phyloP scores from a whole-genome alignment of 345 rosid species.

The Citrus mangshanensis region DNA sequence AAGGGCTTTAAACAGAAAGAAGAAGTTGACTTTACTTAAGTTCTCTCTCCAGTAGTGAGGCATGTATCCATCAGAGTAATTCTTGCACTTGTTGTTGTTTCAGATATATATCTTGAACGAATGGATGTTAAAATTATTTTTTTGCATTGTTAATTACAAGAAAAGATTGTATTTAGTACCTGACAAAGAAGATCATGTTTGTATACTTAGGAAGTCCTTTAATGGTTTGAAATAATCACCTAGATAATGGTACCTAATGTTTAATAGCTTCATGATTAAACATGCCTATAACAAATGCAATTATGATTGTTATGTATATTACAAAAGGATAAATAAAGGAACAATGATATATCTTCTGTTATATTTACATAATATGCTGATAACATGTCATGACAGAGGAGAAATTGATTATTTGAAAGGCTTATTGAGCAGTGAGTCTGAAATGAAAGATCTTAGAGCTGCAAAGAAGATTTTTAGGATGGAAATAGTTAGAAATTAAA shows the following conservation, averaged over 20 bases:
- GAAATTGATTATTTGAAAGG: no score
- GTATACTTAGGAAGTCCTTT: not conserved
- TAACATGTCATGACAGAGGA: no score
- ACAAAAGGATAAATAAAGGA: not conserved
- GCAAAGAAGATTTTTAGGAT: no score
- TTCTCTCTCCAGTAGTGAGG: not conserved
- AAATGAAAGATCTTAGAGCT: no score
- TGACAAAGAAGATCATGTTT: not conserved
- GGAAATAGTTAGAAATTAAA: no score
- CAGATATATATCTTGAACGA: not conserved
- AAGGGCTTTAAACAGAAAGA: not conserved
- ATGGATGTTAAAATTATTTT: not conserved
- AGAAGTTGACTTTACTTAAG: not conserved
- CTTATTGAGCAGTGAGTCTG: no score
- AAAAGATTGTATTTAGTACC: not conserved
- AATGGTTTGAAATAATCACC: not conserved
- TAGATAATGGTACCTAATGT: not conserved
- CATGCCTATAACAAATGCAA: not conserved
- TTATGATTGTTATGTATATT: not conserved
- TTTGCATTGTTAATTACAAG: not conserved
- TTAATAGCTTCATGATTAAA: not conserved
- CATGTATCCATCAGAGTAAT: not conserved
- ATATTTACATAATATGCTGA: no score
- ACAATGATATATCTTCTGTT: no score
- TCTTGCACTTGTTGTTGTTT: fast-evolving